Conservation (phyloP, 1,139 yeast species). For the Magnusiomyces tetraspermus region DNA sequence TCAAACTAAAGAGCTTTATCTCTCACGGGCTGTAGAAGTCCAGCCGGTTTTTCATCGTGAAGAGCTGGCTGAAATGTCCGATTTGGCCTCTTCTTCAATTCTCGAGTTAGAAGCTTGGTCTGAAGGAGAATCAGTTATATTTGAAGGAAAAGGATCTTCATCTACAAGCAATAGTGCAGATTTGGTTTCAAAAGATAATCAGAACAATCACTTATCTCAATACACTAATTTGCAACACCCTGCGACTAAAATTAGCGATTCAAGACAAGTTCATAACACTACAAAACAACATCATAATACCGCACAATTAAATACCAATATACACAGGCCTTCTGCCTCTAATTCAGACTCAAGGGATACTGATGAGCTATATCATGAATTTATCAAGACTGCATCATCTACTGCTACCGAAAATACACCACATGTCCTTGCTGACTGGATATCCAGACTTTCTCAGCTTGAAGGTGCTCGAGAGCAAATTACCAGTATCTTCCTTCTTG, state of each 20-base stretch:
- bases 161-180: background rate
- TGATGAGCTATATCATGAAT: conserved; percentile 60
- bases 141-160: conserved; percentile 24
- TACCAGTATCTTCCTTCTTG: conserved; percentile 55
- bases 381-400: conserved; percentile 48
- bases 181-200: background rate
- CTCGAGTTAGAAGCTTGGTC: conserved; percentile 79
- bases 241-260: background rate
- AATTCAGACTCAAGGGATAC: conserved; percentile 8
- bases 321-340: background rate
- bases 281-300: background rate
- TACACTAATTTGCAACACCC: too few species aligned
- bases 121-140: conserved; percentile 52
- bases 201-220: background rate
- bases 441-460: conserved; percentile 43
- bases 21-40: conserved; percentile 86
- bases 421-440: conserved; percentile 33
- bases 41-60: conserved; percentile 94
- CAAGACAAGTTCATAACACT: background rate
- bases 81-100: conserved; percentile 63
- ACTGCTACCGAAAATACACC: conserved; percentile 25
- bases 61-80: conserved; percentile 77
- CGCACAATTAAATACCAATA: background rate
- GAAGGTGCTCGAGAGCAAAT: conserved; percentile 39
- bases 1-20: conserved; percentile 83